phyloP scores from a whole-genome alignment of 768 basidiomycete genomes.

The Agrocybe pediades region DNA sequence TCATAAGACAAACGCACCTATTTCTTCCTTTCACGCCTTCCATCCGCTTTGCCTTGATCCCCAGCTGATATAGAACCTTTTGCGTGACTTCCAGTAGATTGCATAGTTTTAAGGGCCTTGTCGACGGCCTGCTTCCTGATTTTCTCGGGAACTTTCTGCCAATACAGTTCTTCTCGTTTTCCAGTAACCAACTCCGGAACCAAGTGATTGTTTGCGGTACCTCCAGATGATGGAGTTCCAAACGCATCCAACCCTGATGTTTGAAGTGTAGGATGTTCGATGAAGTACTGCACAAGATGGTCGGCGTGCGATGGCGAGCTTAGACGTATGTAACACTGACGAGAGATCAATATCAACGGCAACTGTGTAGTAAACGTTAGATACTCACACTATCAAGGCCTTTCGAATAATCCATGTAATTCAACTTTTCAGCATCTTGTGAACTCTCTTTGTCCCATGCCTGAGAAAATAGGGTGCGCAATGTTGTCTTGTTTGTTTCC shows the following conservation, averaged over 20 bases:
- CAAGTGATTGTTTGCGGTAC: constrained; percentile 30
- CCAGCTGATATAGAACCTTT: no score
- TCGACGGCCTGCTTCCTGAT: constrained; percentile 62
- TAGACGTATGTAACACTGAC: constrained; percentile 75
- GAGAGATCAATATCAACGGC: neutral
- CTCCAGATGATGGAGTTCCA: constrained; percentile 30
- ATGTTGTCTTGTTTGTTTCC: constrained; percentile 80
- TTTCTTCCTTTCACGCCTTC: no score
- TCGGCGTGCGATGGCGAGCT: constrained; percentile 49
- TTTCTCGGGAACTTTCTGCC: constrained; percentile 80
- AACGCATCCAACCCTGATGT: constrained; percentile 54
- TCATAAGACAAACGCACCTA: no score
- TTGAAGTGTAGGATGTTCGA: constrained; percentile 38
- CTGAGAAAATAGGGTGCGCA: constrained; percentile 57
- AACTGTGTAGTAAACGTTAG: neutral
- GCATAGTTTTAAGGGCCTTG: constrained; percentile 34
- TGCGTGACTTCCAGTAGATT: no score
- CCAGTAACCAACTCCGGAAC: constrained; percentile 60
- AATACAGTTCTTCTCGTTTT: constrained; percentile 70
- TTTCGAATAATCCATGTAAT: constrained; percentile 82
- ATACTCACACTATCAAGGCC: constrained; percentile 65
- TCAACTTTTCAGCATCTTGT: constrained; percentile 41
- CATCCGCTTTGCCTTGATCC: no score
- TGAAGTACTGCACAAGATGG: constrained; percentile 48
- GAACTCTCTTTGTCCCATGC: constrained; percentile 31